Evolutionary conservation across 2,329 filamentous ascomycete species (phyloP).

Genomic region (Endothia cerciana): DNA sequence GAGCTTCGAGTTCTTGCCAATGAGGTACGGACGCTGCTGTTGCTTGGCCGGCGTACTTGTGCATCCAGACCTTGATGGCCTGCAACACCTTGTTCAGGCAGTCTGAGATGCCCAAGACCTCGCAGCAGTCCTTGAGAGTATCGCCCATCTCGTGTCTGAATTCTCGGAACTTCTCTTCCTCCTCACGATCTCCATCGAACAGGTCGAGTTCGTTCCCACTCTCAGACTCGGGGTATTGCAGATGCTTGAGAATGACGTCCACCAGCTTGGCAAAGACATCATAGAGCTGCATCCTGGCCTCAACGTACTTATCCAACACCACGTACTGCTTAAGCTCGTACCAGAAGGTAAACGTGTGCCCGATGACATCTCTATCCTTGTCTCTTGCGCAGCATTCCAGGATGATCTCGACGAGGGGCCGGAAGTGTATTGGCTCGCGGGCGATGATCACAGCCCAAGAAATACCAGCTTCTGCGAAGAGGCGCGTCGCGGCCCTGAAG

Average conservation of each 20-base stretch:
- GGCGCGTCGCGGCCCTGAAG: slow-evolving; percentile 84
- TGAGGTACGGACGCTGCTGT: slow-evolving; percentile 78
- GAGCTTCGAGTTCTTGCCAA: slow-evolving; percentile 96
- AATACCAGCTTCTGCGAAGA: slow-evolving; percentile 92
- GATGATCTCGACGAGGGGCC: slow-evolving; percentile 83
- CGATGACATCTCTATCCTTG: slow-evolving; percentile 86
- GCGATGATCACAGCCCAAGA: slow-evolving; percentile 93
- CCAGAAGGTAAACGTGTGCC: slow-evolving; percentile 96
- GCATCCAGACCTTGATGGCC: slow-evolving; percentile 86
- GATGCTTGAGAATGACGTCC: slow-evolving; percentile 87
- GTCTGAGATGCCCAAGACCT: slow-evolving; percentile 91
- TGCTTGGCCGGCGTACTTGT: slow-evolving; percentile 76
- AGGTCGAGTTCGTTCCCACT: slow-evolving; percentile 76
- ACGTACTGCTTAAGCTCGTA: slow-evolving; percentile 98
- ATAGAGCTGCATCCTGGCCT: slow-evolving; percentile 75
- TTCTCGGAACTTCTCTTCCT: slow-evolving; percentile 95
- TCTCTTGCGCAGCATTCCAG: slow-evolving; percentile 91
- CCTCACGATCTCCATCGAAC: slow-evolving; percentile 93
- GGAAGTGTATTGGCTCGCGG: slow-evolving; percentile 79
- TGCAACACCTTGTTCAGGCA: slow-evolving; percentile 88
- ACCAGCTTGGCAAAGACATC: slow-evolving; percentile 89
- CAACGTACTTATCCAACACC: slow-evolving; percentile 84
- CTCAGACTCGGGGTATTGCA: slow-evolving; percentile 83
- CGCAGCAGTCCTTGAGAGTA: slow-evolving; percentile 94
- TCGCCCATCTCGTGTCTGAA: slow-evolving; percentile 98